Conservation (phyloP, 2,329 filamentous ascomycete species). For the Verticillium dahliae region DNA sequence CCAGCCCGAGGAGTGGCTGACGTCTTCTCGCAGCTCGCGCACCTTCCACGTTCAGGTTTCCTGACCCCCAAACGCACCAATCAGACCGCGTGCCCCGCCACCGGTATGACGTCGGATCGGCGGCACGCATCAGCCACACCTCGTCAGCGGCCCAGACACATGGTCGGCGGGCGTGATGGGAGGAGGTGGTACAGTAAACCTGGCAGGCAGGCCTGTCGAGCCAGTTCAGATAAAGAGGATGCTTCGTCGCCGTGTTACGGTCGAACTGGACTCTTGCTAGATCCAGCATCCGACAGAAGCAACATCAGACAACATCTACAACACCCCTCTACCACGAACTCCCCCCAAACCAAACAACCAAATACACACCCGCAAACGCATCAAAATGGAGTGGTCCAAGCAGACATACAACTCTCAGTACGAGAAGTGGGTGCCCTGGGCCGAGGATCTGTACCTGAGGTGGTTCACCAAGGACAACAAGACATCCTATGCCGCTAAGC, state of each 20-base stretch:
- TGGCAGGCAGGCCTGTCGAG: not conserved
- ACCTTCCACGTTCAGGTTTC: not conserved
- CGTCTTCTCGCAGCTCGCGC: not conserved
- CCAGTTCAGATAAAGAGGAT: not conserved
- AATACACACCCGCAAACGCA: no score
- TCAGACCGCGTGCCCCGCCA: not conserved
- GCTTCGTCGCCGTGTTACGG: not conserved
- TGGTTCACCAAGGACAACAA: slow-evolving; percentile 77
- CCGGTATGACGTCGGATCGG: not conserved
- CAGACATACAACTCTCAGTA: slow-evolving; percentile 66
- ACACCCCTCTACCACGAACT: not conserved
- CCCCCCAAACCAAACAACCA: not conserved
- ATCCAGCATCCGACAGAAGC: not conserved
- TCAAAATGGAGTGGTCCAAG: slow-evolving; percentile 44
- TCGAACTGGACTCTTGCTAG: not conserved
- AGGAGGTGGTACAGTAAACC: not conserved
- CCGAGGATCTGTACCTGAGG: slow-evolving; percentile 65
- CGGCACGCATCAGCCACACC: not conserved
- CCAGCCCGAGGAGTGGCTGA: not conserved
- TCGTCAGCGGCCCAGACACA: not conserved
- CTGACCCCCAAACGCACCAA: not conserved
- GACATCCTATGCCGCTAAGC: slow-evolving; percentile 62
- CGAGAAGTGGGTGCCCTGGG: slow-evolving; percentile 70
- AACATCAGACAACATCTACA: not conserved
- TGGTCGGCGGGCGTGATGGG: not conserved